phyloP scores from a whole-genome alignment of 768 basidiomycete genomes.

The Mycena filopes region DNA sequence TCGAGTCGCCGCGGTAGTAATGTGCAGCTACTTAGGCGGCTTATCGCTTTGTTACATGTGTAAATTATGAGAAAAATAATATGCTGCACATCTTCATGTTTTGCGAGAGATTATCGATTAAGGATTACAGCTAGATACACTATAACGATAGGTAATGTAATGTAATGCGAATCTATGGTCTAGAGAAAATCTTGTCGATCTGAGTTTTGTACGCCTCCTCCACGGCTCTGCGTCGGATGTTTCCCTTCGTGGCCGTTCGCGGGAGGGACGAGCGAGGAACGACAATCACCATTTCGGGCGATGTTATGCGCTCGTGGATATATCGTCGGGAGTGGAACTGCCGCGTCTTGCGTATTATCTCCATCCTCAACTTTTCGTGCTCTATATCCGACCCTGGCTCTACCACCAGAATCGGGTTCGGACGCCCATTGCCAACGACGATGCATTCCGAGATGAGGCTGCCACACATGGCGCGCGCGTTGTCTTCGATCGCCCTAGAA shows the following conservation, averaged over 20 bases:
- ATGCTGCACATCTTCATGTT: neutral
- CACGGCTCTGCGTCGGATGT: slow-evolving; percentile 80
- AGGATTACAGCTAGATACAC: neutral
- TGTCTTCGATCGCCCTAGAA: slow-evolving; percentile 78
- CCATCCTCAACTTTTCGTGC: slow-evolving; percentile 69
- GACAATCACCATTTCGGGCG: slow-evolving; percentile 71
- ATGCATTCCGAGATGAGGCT: slow-evolving; percentile 77
- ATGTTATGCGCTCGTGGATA: slow-evolving; percentile 80
- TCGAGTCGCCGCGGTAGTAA: slow-evolving; percentile 8
- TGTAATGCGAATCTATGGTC: neutral
- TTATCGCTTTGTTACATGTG: slow-evolving; percentile 7
- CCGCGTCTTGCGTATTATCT: slow-evolving; percentile 77
- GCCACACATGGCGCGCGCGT: slow-evolving; percentile 71
- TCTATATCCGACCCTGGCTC: slow-evolving; percentile 67
- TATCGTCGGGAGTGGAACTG: slow-evolving; percentile 81
- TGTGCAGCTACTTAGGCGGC: neutral
- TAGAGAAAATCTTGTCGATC: slow-evolving; percentile 64
- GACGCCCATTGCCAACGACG: slow-evolving; percentile 80
- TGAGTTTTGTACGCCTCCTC: slow-evolving; percentile 70
- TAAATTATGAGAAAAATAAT: slow-evolving; percentile 14
- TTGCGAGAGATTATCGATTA: too few relatives aligned
- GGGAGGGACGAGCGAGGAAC: slow-evolving; percentile 76
- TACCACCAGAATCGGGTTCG: slow-evolving; percentile 80
- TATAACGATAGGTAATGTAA: too few relatives aligned
- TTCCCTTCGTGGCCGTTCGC: slow-evolving; percentile 84